These are phyloP conservation scores for Periconia macrospinosa DNA, from an alignment of 2,329 filamentous ascomycete genomes.

Conservation along the genomic window DNA sequence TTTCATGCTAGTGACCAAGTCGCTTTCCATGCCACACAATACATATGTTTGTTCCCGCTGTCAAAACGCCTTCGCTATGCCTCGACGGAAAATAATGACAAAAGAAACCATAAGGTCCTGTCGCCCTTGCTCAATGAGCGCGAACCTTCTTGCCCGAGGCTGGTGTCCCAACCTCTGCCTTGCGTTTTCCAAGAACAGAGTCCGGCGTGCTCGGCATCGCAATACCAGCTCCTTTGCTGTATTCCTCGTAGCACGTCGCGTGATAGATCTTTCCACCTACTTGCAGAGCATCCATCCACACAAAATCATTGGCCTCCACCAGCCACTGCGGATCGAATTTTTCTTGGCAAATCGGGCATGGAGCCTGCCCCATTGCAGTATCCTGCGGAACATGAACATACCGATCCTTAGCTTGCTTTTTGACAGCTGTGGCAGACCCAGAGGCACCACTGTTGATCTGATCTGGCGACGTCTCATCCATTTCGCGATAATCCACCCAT, in stretches of 20 bases:
- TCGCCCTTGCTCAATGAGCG: constrained; percentile 18
- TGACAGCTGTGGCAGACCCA: constrained; percentile 43
- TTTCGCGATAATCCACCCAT: constrained; percentile 85
- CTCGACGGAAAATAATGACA: neutral
- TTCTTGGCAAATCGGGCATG: constrained; percentile 94
- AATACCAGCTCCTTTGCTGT: constrained; percentile 35
- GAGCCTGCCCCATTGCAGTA: constrained; percentile 69
- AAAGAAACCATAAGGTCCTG: neutral
- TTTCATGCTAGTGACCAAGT: too few relatives aligned
- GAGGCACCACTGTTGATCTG: constrained; percentile 25
- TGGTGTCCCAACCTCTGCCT: constrained; percentile 28
- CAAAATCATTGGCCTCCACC: constrained; percentile 92
- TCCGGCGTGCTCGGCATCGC: constrained; percentile 39
- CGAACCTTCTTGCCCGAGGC: constrained; percentile 36
- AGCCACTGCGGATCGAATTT: constrained; percentile 91
- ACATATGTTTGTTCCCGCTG: neutral
- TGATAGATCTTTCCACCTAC: constrained; percentile 83
- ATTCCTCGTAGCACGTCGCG: constrained; percentile 82
- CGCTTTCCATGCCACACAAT: too few relatives aligned
- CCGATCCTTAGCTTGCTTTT: constrained; percentile 62
- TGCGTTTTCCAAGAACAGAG: constrained; percentile 41
- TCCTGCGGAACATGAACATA: constrained; percentile 87
- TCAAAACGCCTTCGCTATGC: constrained; percentile 14
- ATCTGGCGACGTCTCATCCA: constrained; percentile 62
- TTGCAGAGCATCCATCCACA: constrained; percentile 87